Evolutionary conservation across 805 yeast species (phyloP).

Genomic region (Nadsonia fulvescens): DNA sequence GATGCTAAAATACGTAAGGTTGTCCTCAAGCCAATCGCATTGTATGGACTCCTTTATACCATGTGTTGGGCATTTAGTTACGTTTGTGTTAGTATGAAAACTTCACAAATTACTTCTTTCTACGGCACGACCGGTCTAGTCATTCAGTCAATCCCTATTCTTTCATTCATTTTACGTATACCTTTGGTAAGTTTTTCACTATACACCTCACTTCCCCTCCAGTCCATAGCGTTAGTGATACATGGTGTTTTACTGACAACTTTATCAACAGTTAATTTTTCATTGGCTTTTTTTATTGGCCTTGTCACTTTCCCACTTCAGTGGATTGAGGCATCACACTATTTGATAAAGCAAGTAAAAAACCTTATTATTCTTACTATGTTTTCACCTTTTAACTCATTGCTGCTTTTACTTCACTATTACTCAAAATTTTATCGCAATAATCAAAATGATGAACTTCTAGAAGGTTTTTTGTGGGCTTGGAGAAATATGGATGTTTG

Average conservation of each 20-base stretch:
- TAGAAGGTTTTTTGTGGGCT: constrained; percentile 37
- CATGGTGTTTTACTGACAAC: constrained; percentile 56
- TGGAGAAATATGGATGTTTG: constrained; percentile 61
- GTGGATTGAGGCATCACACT: constrained; percentile 18
- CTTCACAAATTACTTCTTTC: constrained; percentile 2
- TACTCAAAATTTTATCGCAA: constrained; percentile 1
- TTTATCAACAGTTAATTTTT: constrained; percentile 63
- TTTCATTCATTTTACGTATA: constrained; percentile 5
- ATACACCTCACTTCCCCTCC: constrained; percentile 15
- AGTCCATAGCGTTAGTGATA: constrained; percentile 34
- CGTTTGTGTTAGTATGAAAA: constrained; percentile 1
- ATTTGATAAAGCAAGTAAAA: constrained; percentile 3
- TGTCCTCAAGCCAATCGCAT: constrained; percentile 4
- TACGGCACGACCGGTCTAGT: constrained; percentile 3
- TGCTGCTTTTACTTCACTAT: constrained; percentile 16
- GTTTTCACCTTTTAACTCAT: constrained; percentile 33
- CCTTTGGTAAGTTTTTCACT: constrained; percentile 1
- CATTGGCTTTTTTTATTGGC: constrained; percentile 60
- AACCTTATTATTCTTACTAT: constrained; percentile 18
- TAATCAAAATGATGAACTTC: constrained; percentile 21
- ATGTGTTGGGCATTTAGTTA: constrained; percentile 1
- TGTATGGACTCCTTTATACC: constrained; percentile 3
- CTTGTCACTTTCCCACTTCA: constrained; percentile 60
- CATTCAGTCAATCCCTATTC: constrained; percentile 6
- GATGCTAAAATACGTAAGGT: too few species aligned